Conservation (phyloP, 257 asterid species). For the Ilex aquifolium region DNA sequence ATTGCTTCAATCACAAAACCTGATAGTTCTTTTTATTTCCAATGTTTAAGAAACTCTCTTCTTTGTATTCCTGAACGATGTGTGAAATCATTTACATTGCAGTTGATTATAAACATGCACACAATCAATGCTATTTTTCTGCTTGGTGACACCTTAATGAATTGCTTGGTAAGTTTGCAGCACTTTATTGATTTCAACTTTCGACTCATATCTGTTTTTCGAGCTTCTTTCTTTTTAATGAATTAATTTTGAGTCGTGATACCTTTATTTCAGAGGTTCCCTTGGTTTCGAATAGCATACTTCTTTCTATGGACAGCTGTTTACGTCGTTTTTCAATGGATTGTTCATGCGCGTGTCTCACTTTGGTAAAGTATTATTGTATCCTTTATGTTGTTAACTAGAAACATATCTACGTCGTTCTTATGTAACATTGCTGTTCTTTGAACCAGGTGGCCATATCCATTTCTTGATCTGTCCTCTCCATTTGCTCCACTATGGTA, state of each 20-base stretch:
- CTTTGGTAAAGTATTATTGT: constrained; percentile 44
- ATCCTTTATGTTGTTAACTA: background rate
- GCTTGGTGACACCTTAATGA: constrained; percentile 79
- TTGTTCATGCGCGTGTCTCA: constrained; percentile 63
- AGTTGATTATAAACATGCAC: constrained; percentile 93
- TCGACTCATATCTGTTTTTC: background rate
- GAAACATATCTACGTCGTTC: background rate
- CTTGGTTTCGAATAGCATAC: constrained; percentile 90
- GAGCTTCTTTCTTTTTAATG: background rate
- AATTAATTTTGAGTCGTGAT: background rate
- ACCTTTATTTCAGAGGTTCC: constrained; percentile 63
- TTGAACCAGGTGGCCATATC: constrained; percentile 92
- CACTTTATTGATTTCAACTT: background rate
- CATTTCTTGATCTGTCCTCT: constrained; percentile 85
- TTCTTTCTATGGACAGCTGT: constrained; percentile 69
- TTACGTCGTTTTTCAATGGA: constrained; percentile 76
- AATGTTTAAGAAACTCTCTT: too few species aligned
- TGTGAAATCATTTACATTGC: constrained; percentile 18
- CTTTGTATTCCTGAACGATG: constrained; percentile 14
- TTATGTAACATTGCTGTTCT: background rate
- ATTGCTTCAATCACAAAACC: too few species aligned
- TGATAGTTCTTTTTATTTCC: too few species aligned
- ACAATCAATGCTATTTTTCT: constrained; percentile 76
- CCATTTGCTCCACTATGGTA: constrained; percentile 90
- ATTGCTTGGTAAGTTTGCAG: constrained; percentile 55